Conservation (phyloP, 176 grass and related monocot species). For the Eleusine coracana region DNA sequence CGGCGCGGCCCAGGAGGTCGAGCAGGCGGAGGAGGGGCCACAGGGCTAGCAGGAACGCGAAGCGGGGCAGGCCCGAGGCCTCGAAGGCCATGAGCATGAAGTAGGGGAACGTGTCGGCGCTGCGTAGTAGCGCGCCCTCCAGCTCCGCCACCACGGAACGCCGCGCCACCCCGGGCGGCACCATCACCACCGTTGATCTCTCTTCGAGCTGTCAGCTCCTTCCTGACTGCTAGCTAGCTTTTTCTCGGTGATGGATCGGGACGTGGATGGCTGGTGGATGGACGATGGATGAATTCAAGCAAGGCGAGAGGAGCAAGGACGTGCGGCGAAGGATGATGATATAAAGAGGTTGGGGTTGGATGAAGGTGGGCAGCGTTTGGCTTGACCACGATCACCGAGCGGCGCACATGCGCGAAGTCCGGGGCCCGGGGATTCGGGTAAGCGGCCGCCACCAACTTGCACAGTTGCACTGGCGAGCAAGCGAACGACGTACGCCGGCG, state of each 20-base stretch:
- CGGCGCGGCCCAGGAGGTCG: background rate
- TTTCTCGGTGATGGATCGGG: background rate
- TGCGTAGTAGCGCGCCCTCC: slow-evolving; percentile 68
- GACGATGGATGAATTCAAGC: background rate
- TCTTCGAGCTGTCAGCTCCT: background rate
- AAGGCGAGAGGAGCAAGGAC: background rate
- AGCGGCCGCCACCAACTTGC: slow-evolving; percentile 45
- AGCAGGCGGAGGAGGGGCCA: slow-evolving; percentile 58
- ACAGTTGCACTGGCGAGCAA: background rate
- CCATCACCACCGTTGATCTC: background rate
- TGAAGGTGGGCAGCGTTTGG: slow-evolving; percentile 49
- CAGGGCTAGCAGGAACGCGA: slow-evolving; percentile 59
- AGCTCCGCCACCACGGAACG: slow-evolving; percentile 66
- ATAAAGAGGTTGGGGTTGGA: background rate
- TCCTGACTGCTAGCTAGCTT: background rate
- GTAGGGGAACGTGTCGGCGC: slow-evolving; percentile 60
- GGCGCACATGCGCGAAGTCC: background rate
- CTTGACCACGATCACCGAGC: slow-evolving; percentile 41
- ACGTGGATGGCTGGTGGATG: background rate
- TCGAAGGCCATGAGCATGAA: slow-evolving; percentile 93
- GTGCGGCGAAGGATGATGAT: background rate
- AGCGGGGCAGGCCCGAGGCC: slow-evolving; percentile 58
- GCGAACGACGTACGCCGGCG: background rate
- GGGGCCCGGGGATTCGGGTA: slow-evolving; percentile 31
- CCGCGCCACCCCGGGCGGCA: background rate